Evolutionary conservation across 1,284 basidiomycete genomes (phyloP), one percentile per base, ranked within the genome.

Genomic region (Pseudomicrostroma phylloplanum): DNA sequence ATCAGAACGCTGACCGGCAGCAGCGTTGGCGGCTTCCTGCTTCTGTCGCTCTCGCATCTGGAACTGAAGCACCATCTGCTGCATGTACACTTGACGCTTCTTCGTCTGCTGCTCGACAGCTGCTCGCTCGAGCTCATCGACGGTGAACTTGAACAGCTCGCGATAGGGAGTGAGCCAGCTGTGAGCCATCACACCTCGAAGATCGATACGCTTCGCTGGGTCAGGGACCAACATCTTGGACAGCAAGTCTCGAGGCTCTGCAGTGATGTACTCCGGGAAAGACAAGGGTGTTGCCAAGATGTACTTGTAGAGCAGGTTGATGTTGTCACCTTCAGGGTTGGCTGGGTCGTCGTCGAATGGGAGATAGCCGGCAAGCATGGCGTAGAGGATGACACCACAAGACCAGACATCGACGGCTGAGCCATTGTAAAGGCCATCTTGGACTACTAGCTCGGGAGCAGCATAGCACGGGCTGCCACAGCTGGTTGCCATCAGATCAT

Each of bases 361-460:
- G 39, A 99, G 87, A 79, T 98, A 98, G 8, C 96, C 96, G 1
- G 94, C 92, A 12, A 98, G 86, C 94, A 99, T 98, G 61, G 96
- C 96, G 80, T 97, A 99, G 6, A 99, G 85, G 72, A 99, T 99
- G 68, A 99, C 96, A 67, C 96, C 96, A 73, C 96, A 98, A 13
- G 89, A 92, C 96, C 96, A 99, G 72, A 99, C 94, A 75, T 98
- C 96, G 64, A 98, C 96, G 1, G 96, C 93, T n/a, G 90, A 92
- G 23, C 96, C 96, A 43, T 96, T 91, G 74, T 98, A 98, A 15
- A 93, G 85, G 36, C 96, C 96, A 77, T 98, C 96, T 51, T 91
- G 91, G 66, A 98, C 93, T 79, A 99, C 96, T n/a, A 99, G 85
- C 80, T 99, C 96, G 0, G 96, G 96, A 0, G 96, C 96, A 4